Conservation (phyloP, 2,329 filamentous ascomycete species). For the Cadophora gregata region DNA sequence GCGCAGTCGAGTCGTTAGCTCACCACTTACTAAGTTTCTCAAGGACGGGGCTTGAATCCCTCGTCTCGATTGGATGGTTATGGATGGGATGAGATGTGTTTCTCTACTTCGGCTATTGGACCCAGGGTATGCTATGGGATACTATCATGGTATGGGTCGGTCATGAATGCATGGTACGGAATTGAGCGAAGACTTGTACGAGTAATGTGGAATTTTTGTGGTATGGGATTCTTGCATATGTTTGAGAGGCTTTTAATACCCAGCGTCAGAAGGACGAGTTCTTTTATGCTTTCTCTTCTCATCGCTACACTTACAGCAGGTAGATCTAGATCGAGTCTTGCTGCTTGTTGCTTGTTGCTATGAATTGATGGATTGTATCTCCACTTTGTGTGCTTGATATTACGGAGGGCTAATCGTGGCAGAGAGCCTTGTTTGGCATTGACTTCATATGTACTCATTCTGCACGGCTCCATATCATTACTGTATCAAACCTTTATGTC, state of each 20-base stretch:
- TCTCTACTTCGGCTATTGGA: background rate
- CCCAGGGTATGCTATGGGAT: background rate
- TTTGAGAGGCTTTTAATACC: constrained; percentile 27
- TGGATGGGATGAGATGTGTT: background rate
- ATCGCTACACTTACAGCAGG: background rate
- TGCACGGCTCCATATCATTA: too few relatives aligned
- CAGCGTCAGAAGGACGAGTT: constrained; percentile 20
- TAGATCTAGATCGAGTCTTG: constrained; percentile 3
- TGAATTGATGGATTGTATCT: background rate
- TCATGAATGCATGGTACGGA: background rate
- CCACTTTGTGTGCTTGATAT: background rate
- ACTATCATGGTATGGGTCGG: background rate
- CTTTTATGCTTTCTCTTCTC: constrained; percentile 3
- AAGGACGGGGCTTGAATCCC: background rate
- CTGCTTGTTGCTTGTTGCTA: background rate
- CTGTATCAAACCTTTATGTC: too few relatives aligned
- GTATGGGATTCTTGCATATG: constrained; percentile 3
- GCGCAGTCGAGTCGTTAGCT: constrained; percentile 47
- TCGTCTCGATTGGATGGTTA: background rate
- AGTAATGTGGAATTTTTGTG: background rate
- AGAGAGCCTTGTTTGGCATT: too few relatives aligned
- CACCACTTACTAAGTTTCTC: background rate
- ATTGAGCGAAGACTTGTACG: constrained; percentile 3
- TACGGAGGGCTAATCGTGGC: too few relatives aligned
- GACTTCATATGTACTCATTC: too few relatives aligned